phyloP scores from a whole-genome alignment of 2,329 filamentous ascomycete species.

The Exutisphaerella laricina region DNA sequence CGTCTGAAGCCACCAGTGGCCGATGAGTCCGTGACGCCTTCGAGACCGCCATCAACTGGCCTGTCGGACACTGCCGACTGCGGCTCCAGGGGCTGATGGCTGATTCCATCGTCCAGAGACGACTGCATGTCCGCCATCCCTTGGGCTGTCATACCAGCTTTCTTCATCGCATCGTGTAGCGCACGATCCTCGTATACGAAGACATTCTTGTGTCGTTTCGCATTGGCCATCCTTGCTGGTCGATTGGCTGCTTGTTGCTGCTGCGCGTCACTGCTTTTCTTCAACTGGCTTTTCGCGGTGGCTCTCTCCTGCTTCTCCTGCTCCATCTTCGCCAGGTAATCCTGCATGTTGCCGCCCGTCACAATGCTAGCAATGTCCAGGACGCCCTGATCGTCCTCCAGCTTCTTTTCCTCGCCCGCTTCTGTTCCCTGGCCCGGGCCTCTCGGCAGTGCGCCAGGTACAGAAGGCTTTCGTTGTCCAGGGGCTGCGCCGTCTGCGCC shows the following conservation, averaged over 20 bases:
- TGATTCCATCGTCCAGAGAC: conserved; percentile 45
- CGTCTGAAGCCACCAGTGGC: conserved; percentile 36
- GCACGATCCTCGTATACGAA: conserved; percentile 69
- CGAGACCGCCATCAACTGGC: conserved; percentile 28
- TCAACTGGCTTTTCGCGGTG: conserved; percentile 50
- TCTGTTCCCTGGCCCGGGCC: conserved; percentile 53
- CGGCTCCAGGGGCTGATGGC: conserved; percentile 36
- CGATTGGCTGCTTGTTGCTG: conserved; percentile 48
- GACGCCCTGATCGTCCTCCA: conserved; percentile 64
- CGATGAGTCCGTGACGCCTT: conserved; percentile 21
- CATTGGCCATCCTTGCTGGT: conserved; percentile 61
- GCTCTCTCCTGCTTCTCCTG: conserved; percentile 67
- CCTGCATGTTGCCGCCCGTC: conserved; percentile 66
- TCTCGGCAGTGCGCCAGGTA: conserved; percentile 43
- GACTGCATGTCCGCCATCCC: conserved; percentile 48
- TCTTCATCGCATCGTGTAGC: conserved; percentile 50
- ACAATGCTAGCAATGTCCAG: conserved; percentile 82
- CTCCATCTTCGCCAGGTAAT: conserved; percentile 78
- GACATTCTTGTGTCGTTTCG: conserved; percentile 61
- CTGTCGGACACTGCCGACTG: conserved; percentile 32
- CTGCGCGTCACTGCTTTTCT: conserved; percentile 49
- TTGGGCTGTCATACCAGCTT: conserved; percentile 43
- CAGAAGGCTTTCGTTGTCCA: conserved; percentile 36
- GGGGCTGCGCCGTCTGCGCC: conserved; percentile 46
- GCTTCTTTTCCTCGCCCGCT: conserved; percentile 46